Base-by-base conservation (phyloP, 1,284 basidiomycete species). In the Ganoderma sp. region DNA sequence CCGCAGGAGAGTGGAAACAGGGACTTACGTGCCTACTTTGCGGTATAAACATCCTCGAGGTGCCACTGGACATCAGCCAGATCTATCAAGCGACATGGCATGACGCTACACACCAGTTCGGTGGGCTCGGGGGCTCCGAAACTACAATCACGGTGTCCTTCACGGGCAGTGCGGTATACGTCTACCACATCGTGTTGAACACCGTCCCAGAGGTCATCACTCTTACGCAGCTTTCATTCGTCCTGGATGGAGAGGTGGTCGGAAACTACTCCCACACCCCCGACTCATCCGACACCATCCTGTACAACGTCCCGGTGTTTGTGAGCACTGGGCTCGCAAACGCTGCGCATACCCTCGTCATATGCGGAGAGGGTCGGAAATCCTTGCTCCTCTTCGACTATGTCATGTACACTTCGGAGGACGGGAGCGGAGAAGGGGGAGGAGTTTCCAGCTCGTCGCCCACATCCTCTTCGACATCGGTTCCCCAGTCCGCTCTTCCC, bases 71-170 rank as follows among this genome's bases (percentile, higher is more conserved):
- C 45, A 37, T 59, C 2, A 7, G 22, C 19, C 39, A 64, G n/a
- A 61, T 52, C 7, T 66, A 62, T 60, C 54, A 65, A 48, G 52
- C 60, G 10, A 72, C 71, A 14, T 69, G 70, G 70, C 66, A 66
- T 52, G 70, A 71, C 25, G 39, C 64, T 17, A 70, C 57, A 19
- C 60, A 60, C n/a, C 42, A 28, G 4, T 12, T 5, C 2, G 48
- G 25, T 19, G 5, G 32, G 5, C 32, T 32, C 32, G 39, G 45
- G 1, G 43, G 17, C 15, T 37, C 25, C 25, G 25, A 61, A 4
- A 61, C n/a, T 8, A 64, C 19, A 10, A 54, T 71, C 8, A 48
- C 34, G 28, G 37, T 69, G 34, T 34, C 39, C 17, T 72, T 72
- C 42, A 67, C 52, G 15, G 71, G 71, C 39, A 28, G 14, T 14